Conservation (phyloP, 768 basidiomycete genomes). For the Mycena leptocephala region DNA sequence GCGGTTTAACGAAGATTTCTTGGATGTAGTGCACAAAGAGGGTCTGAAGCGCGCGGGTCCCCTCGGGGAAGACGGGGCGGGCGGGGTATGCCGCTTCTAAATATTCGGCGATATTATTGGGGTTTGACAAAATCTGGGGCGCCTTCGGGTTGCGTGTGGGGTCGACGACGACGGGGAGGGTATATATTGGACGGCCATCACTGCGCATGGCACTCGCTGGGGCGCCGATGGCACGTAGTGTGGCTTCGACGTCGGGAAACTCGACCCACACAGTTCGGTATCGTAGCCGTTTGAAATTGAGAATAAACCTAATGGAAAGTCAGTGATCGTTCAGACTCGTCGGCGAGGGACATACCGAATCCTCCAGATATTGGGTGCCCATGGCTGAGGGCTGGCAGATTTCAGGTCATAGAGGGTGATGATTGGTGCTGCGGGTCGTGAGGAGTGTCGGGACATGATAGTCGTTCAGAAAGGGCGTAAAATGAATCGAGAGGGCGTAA, state of each 20-base stretch:
- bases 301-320: slow-evolving; percentile 28
- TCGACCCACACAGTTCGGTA: slow-evolving; percentile 84
- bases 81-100: slow-evolving; percentile 80
- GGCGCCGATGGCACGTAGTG: slow-evolving; percentile 72
- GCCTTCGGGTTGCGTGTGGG: slow-evolving; percentile 49
- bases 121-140: slow-evolving; percentile 59
- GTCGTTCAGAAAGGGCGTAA: neutral
- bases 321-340: neutral
- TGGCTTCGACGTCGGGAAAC: slow-evolving; percentile 77
- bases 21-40: slow-evolving; percentile 83
- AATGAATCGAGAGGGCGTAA: slow-evolving; percentile 4
- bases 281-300: slow-evolving; percentile 84
- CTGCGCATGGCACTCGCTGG: slow-evolving; percentile 67
- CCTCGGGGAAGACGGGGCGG: slow-evolving; percentile 81
- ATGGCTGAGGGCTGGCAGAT: slow-evolving; percentile 35
- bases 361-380: slow-evolving; percentile 57
- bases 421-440: slow-evolving; percentile 27
- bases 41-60: slow-evolving; percentile 78
- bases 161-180: slow-evolving; percentile 75
- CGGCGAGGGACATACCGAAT: slow-evolving; percentile 61
- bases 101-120: slow-evolving; percentile 79
- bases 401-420: slow-evolving; percentile 37
- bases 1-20: slow-evolving; percentile 76
- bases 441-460: slow-evolving; percentile 33
- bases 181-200: slow-evolving; percentile 76